Evolutionary conservation across 2,329 filamentous ascomycete genomes (phyloP), one percentile per base, ranked within the genome.

Genomic region (Pseudopyrenochaeta lycopersici): DNA sequence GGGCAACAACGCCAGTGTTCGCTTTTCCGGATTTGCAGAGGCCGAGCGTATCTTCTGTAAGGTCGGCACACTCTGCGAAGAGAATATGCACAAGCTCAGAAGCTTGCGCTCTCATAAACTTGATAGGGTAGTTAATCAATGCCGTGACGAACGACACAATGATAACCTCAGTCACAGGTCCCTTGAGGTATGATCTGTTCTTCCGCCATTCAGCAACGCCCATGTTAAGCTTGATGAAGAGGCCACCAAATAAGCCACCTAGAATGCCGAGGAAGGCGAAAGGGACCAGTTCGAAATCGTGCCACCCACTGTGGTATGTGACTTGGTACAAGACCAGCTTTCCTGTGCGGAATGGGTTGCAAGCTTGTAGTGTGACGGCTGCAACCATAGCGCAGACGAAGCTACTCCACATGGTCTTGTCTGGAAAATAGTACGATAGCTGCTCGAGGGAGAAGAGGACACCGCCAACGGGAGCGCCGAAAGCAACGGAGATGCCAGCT

Each of bases 381-480:
- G 93, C 95, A n/a, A 96, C 91, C 93, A 98, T 98, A 72, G 95
- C 95, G 68, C 95, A 98, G 35, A 99, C 95, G 71, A 99, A 99
- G 68, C 92, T 97, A 75, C 97, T 95, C 95, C 95, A 99, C 95
- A 99, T 98, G 9, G 95, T 98, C 77, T 98, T 98, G 77, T 98
- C 94, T 0, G 95, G 94, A 66, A 98, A 98, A 76, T 97, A 98
- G 75, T 97, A 98, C 1, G 92, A 96, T 2, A 98, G 81, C 84
- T 96, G 92, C 85, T 90, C 94, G n/a, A 98, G 85, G 76, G 91
- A 96, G 80, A 98, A 98, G 17, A 98, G 80, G 18, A 98, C 94
- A 41, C 94, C 94, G 10, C 94, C 95, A 50, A 98, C 96, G 7
- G 93, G 93, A 5, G 93, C 91, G 27, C 93, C 93, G 74, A 97